phyloP scores from a whole-genome alignment of 345 rosid genomes.

The Lepidium sativum region DNA sequence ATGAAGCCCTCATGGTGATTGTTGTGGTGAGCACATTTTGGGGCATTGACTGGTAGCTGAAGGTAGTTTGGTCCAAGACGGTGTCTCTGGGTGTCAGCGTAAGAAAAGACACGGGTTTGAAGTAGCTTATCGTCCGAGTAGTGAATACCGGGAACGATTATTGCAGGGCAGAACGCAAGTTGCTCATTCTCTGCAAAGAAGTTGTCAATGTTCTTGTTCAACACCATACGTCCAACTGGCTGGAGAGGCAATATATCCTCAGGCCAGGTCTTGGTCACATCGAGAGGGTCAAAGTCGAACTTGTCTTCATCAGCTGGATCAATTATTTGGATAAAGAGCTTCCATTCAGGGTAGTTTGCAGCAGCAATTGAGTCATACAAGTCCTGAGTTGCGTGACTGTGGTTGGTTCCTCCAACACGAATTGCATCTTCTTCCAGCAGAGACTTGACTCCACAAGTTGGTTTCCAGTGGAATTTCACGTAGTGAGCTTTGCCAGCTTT shows the following conservation, averaged over 20 bases:
- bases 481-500: slow-evolving; percentile 74
- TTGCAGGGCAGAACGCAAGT: slow-evolving; percentile 88
- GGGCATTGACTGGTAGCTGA: slow-evolving; percentile 91
- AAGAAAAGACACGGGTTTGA: slow-evolving; percentile 84
- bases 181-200: slow-evolving; percentile 96
- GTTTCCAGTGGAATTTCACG: slow-evolving; percentile 95
- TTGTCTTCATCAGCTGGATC: slow-evolving; percentile 83
- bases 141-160: slow-evolving; percentile 85
- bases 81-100: slow-evolving; percentile 92
- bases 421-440: slow-evolving; percentile 84
- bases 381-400: slow-evolving; percentile 97
- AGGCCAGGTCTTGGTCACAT: slow-evolving; percentile 97
- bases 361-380: slow-evolving; percentile 87
- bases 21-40: slow-evolving; percentile 93
- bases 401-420: slow-evolving; percentile 84
- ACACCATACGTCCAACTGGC: slow-evolving; percentile 92
- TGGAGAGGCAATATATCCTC: slow-evolving; percentile 91
- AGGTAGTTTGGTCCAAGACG: slow-evolving; percentile 99
- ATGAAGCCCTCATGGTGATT: slow-evolving; percentile 90
- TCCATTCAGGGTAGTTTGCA: slow-evolving; percentile 98
- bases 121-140: slow-evolving; percentile 89
- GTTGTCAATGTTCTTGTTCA: slow-evolving; percentile 94
- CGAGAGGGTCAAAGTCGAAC: slow-evolving; percentile 91
- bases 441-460: slow-evolving; percentile 90
- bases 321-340: slow-evolving; percentile 69